Conservation (phyloP, 306 rosid species). For the Luffa aegyptiaca region DNA sequence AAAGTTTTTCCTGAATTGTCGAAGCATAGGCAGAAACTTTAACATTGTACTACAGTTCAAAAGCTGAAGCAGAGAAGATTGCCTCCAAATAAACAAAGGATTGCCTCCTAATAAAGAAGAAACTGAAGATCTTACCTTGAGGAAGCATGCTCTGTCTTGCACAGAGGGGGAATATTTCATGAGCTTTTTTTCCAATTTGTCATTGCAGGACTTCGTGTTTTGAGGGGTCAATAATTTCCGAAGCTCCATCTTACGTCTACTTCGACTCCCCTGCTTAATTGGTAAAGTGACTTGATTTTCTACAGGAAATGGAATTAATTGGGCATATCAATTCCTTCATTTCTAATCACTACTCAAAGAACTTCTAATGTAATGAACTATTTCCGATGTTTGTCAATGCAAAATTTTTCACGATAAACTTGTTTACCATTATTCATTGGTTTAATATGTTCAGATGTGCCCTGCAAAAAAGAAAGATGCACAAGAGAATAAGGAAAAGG, state of each 20-base stretch:
- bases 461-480: slow-evolving; percentile 31
- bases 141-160: slow-evolving; percentile 16
- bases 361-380: slow-evolving; percentile 34
- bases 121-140: slow-evolving; percentile 31
- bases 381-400: slow-evolving; percentile 40
- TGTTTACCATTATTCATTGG: slow-evolving; percentile 44
- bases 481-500: slow-evolving; percentile 4
- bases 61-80: not conserved
- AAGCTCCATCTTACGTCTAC: slow-evolving; percentile 46
- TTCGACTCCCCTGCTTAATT: slow-evolving; percentile 37
- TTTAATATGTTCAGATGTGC: slow-evolving; percentile 33
- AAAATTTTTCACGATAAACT: slow-evolving; percentile 21
- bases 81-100: not conserved
- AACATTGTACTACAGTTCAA: not conserved
- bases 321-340: slow-evolving; percentile 19
- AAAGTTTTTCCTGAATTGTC: slow-evolving; percentile 60
- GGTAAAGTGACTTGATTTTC: slow-evolving; percentile 33
- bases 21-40: slow-evolving; percentile 2
- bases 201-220: slow-evolving; percentile 34
- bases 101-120: not conserved
- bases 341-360: slow-evolving; percentile 35
- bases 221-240: slow-evolving; percentile 26
- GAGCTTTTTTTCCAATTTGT: slow-evolving; percentile 27
- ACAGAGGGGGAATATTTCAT: slow-evolving; percentile 26
- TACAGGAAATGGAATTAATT: slow-evolving; percentile 30